Evolutionary conservation across 169 alveolate genomes (phyloP).

Genomic region (Plasmodium knowlesi): DNA sequence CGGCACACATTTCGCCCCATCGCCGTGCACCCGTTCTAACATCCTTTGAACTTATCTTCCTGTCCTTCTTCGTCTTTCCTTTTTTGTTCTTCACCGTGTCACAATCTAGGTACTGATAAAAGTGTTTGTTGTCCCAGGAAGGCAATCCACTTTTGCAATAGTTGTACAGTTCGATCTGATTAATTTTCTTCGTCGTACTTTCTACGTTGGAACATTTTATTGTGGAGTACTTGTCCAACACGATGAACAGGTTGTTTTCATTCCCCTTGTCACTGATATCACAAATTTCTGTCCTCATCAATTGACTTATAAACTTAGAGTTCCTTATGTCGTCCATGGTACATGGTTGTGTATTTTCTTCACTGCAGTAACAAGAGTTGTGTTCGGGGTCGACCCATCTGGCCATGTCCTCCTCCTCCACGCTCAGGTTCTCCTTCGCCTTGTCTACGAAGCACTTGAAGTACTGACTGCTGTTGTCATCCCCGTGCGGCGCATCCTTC

Average conservation of each 20-base stretch:
- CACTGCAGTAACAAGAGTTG: slow-evolving; percentile 55
- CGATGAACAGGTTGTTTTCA: slow-evolving; percentile 11
- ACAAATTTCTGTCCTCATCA: slow-evolving; percentile 11
- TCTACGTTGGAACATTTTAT: not conserved
- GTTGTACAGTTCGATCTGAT: not conserved
- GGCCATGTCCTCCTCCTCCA: not conserved
- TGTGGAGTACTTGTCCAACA: not conserved
- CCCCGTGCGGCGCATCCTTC: not conserved
- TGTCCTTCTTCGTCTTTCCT: too few relatives aligned
- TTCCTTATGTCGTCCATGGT: not conserved
- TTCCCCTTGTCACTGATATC: not conserved
- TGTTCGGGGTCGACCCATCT: slow-evolving; percentile 35
- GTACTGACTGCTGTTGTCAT: slow-evolving; percentile 19
- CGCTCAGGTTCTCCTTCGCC: slow-evolving; percentile 22
- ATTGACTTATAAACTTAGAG: not conserved
- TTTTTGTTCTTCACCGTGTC: not conserved
- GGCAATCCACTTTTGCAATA: slow-evolving; percentile 45
- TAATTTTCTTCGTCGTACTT: not conserved
- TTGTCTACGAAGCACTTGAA: slow-evolving; percentile 60
- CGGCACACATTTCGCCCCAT: too few relatives aligned
- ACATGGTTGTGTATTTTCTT: slow-evolving; percentile 56
- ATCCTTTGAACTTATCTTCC: too few relatives aligned
- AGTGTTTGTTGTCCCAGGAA: slow-evolving; percentile 10
- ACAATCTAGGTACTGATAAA: slow-evolving; percentile 32
- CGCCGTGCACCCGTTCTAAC: too few relatives aligned